Evolutionary conservation across 176 grass and related monocot genomes (phyloP), one percentile per base, ranked within the genome.

Genomic region (Avena sativa): DNA sequence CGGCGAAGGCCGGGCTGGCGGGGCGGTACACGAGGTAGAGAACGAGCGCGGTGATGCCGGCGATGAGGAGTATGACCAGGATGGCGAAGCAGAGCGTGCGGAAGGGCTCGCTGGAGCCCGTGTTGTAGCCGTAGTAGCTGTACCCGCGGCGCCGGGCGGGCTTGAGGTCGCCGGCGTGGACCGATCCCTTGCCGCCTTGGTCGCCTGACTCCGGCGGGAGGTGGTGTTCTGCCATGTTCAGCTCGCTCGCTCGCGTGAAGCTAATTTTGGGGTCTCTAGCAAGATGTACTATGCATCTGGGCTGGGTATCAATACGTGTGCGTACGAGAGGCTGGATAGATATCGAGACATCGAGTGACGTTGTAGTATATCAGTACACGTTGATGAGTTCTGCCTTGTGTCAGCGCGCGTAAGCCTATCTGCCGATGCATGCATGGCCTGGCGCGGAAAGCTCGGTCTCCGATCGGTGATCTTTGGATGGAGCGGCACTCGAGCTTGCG

Each of bases 21-120:
- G 92, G 90, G 70, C 90, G 88, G 90, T 95, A 91, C 64, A 90
- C 90, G 74, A 89, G 84, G 92, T 92, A 94, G 76, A 96, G 90
- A 77, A 92, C 85, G 34, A 92, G 88, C 51, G 82, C 87, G 57
- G 81, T 82, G 75, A 88, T 56, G 2, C 92, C 92, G 6, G 64
- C 70, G 65, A 63, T 6, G 20, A 89, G 83, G 17, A 92, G 12
- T 2, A 92, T 3, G 16, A 86, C 68, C 1, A 92, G 84, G 0
- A 86, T 0, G 62, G 52, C 66, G 83, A 73, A 89, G 87, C 79
- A 89, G 20, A 86, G 20, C 47, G 40, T 51, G 87, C 90, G 83
- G 20, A 30, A 15, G 13, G 60, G 17, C 1, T 12, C 72, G 21
- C 15, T 2, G 8, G 19, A 8, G 3, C 21, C 68, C 67, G 11